Evolutionary conservation across 2,329 filamentous ascomycete genomes (phyloP).

Genomic region (Cladosporium sp.): DNA sequence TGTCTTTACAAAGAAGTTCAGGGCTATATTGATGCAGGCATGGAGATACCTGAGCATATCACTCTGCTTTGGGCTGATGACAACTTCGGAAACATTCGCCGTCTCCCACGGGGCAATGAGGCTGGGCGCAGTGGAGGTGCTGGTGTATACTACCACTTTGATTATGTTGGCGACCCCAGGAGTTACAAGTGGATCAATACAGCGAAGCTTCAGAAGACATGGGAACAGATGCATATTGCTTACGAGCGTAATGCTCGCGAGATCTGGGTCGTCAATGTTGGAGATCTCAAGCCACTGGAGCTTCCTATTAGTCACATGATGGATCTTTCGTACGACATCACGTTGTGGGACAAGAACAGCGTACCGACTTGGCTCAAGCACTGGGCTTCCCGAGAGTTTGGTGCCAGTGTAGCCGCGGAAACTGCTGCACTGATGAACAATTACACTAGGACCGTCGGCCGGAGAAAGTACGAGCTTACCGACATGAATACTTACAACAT

Average conservation of each 20-base stretch:
- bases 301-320: conserved; percentile 65
- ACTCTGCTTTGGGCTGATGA: conserved; percentile 67
- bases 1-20: conserved; percentile 73
- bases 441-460: conserved; percentile 55
- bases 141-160: conserved; percentile 64
- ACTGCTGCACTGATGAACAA: conserved; percentile 52
- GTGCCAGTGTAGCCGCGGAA: conserved; percentile 41
- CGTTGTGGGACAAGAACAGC: conserved; percentile 53
- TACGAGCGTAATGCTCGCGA: conserved; percentile 55
- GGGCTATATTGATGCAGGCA: conserved; percentile 62
- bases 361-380: conserved; percentile 53
- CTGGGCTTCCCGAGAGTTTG: conserved; percentile 59
- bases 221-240: conserved; percentile 62
- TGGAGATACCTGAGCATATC: conserved; percentile 61
- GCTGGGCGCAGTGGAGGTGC: conserved; percentile 57
- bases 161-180: conserved; percentile 59
- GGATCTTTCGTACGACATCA: conserved; percentile 63
- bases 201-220: conserved; percentile 60
- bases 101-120: conserved; percentile 59
- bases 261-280: conserved; percentile 66
- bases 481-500: conserved; percentile 57
- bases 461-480: conserved; percentile 61
- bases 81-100: conserved; percentile 58
- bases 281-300: conserved; percentile 62
- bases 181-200: conserved; percentile 60